These are phyloP conservation scores for Alternaria arborescens DNA, from an alignment of 2,329 filamentous ascomycete genomes.

Conservation along the genomic window DNA sequence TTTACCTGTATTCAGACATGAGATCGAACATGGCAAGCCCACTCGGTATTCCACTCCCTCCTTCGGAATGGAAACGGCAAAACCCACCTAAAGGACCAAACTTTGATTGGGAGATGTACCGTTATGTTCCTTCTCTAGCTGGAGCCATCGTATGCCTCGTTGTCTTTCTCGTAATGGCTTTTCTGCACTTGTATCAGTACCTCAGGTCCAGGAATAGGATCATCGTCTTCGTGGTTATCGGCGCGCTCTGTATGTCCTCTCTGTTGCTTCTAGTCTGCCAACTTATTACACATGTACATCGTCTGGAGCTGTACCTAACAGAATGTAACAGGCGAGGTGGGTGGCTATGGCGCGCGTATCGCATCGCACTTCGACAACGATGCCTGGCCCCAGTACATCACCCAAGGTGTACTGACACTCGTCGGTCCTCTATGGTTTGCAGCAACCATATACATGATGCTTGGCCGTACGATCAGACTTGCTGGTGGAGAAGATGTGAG, in stretches of 20 bases:
- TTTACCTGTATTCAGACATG: not conserved
- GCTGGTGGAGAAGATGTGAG: conserved; percentile 38
- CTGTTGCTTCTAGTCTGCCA: not conserved
- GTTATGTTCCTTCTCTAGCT: conserved; percentile 41
- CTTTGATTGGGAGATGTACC: conserved; percentile 48
- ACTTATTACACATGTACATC: not conserved
- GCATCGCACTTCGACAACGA: conserved; percentile 49
- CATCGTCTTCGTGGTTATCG: conserved; percentile 39
- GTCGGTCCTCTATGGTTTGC: conserved; percentile 58
- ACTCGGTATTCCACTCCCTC: not conserved
- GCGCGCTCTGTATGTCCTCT: conserved; percentile 33
- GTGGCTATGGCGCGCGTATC: conserved; percentile 53
- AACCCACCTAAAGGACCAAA: conserved; percentile 29
- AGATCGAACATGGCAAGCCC: not conserved
- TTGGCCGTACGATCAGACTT: conserved; percentile 51
- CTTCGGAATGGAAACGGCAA: conserved; percentile 21
- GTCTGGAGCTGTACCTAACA: not conserved
- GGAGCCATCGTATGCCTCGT: conserved; percentile 35
- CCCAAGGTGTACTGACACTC: conserved; percentile 54
- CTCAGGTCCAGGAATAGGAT: conserved; percentile 27
- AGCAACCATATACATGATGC: conserved; percentile 58
- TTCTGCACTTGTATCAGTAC: conserved; percentile 34
- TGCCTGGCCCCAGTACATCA: conserved; percentile 52
- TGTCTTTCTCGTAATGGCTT: conserved; percentile 34
- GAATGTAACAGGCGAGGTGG: conserved; percentile 46